phyloP scores from a whole-genome alignment of 495 filamentous ascomycete genomes.

The Aspergillus sclerotioniger region DNA sequence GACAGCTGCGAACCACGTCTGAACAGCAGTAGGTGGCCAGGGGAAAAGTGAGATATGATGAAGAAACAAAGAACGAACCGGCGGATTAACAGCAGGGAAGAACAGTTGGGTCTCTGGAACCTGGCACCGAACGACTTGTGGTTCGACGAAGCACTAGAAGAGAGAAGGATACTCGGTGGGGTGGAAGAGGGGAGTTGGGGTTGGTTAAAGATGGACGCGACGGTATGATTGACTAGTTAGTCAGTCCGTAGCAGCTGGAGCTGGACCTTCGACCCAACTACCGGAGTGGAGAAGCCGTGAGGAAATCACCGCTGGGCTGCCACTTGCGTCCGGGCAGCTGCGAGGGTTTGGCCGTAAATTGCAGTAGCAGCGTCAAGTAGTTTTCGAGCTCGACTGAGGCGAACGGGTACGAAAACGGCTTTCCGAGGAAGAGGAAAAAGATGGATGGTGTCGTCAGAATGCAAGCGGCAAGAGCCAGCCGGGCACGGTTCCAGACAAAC shows the following conservation, averaged over 20 bases:
- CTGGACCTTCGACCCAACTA: slow-evolving; percentile 12
- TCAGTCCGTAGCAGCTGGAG: slow-evolving; percentile 12
- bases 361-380: slow-evolving; percentile 3
- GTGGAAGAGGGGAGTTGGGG: slow-evolving; percentile 20
- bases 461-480: slow-evolving; percentile 33
- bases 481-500: slow-evolving; percentile 39
- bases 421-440: slow-evolving; percentile 8
- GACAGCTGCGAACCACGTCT: slow-evolving; percentile 26
- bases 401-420: slow-evolving; percentile 20
- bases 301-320: slow-evolving; percentile 4
- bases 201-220: slow-evolving; percentile 23
- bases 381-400: neutral
- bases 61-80: slow-evolving; percentile 17
- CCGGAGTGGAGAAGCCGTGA: slow-evolving; percentile 14
- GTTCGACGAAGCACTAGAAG: slow-evolving; percentile 22
- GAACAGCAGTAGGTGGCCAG: slow-evolving; percentile 19
- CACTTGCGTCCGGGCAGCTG: neutral
- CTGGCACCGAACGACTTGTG: slow-evolving; percentile 14
- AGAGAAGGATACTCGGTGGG: slow-evolving; percentile 22
- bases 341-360: neutral
- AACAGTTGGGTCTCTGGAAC: slow-evolving; percentile 22
- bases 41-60: slow-evolving; percentile 16
- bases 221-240: slow-evolving; percentile 23
- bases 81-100: slow-evolving; percentile 19
- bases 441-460: slow-evolving; percentile 36